Evolutionary conservation across 164 flowering plant genomes (phyloP), one percentile per base, ranked within the genome.

Genomic region (Paratinospora sagittata): DNA sequence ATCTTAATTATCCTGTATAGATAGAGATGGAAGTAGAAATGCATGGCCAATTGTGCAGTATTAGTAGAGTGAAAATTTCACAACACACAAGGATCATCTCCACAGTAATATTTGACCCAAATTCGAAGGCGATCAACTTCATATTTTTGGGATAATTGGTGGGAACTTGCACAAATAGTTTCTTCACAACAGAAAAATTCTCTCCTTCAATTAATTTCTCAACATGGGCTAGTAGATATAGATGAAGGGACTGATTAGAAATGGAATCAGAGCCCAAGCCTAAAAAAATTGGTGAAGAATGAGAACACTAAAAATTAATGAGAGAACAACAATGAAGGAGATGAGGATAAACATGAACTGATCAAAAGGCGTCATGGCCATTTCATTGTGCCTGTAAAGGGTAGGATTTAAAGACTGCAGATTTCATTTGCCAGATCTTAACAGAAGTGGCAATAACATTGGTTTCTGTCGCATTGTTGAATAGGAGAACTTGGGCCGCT

Each of bases 381-480:
- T 52, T 7, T 52, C 60, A 52, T 17, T 52, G 60, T 2, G 26
- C 60, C 23, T 19, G n/a, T 17, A 52, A 17, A 17, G 60, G 60
- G 60, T n/a, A 52, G 21, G 60, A n/a, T 3, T 6, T 7, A 52
- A 52, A 16, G 21, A 16, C 60, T 52, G 60, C 60, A 52, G 23
- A 6, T 52, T 76, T 74, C 85, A 92, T 70, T 24, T 84, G 82
- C 97, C 97, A 93, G 23, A 85, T 78, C 80, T 88, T 86, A 74
- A 90, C 68, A 4, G 91, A 88, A 30, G 79, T 68, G 39, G 90
- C 82, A 0, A 84, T 84, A 8, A 93, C 78, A 19, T 55, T 74
- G 27, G 82, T 76, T 21, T 74, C 81, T 0, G 91, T 87, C 3
- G 94, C 98, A 72, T 93, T 91, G 86, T 93, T 93, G 82, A 93